These are phyloP conservation scores for Flaveria brownii DNA, from an alignment of 129 eudicot genomes.

Conservation along the genomic window DNA sequence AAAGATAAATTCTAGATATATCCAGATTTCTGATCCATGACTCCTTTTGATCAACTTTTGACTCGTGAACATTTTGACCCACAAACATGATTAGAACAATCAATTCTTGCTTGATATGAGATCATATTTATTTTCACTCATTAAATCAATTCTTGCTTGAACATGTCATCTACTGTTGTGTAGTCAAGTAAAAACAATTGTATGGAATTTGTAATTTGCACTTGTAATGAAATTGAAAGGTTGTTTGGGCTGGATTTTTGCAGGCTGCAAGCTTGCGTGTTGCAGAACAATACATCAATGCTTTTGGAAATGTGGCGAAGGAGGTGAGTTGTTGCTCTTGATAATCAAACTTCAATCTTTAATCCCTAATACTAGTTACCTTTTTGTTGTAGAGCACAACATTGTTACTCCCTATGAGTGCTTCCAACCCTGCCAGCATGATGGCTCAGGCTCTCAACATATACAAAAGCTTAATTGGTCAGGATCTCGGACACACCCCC, in stretches of 20 bases:
- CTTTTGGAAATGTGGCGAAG: slow-evolving; percentile 80
- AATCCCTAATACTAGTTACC: neutral
- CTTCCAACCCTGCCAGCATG: slow-evolving; percentile 74
- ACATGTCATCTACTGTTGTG: neutral
- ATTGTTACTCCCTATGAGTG: slow-evolving; percentile 69
- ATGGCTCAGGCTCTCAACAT: slow-evolving; percentile 69
- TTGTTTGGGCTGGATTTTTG: slow-evolving; percentile 30
- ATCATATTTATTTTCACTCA: neutral
- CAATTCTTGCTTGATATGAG: too few relatives aligned
- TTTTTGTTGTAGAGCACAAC: slow-evolving; percentile 62
- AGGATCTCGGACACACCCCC: slow-evolving; percentile 22
- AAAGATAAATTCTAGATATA: too few relatives aligned
- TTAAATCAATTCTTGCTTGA: neutral
- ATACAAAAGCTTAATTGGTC: slow-evolving; percentile 64
- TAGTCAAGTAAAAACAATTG: neutral
- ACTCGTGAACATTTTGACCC: too few relatives aligned
- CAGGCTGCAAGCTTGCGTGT: slow-evolving; percentile 95
- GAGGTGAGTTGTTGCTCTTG: slow-evolving; percentile 48
- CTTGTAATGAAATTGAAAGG: slow-evolving; percentile 8
- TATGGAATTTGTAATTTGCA: neutral
- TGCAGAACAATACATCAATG: slow-evolving; percentile 87
- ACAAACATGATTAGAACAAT: too few relatives aligned
- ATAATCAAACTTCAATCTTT: neutral
- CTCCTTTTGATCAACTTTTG: too few relatives aligned
- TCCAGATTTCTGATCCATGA: too few relatives aligned